These are phyloP conservation scores for Leucocoprinus birnbaumii DNA, from an alignment of 768 basidiomycete genomes.

Conservation along the genomic window DNA sequence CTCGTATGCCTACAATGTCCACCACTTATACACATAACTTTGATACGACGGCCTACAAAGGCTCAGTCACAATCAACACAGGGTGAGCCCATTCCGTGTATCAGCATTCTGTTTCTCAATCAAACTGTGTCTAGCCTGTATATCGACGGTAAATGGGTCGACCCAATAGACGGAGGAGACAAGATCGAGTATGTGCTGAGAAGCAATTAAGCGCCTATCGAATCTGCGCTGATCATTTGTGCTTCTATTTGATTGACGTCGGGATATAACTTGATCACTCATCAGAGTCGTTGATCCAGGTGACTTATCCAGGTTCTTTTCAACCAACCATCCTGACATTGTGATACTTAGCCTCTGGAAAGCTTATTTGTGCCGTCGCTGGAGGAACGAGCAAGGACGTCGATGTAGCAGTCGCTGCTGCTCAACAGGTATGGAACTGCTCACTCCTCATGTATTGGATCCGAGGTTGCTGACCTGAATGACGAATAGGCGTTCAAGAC, in stretches of 20 bases:
- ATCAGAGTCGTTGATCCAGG: slow-evolving; percentile 56
- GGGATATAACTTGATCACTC: neutral
- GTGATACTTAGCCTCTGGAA: slow-evolving; percentile 50
- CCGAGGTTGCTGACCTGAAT: neutral
- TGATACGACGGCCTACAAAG: slow-evolving; percentile 20
- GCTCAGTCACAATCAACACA: slow-evolving; percentile 19
- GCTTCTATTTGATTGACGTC: too few relatives aligned
- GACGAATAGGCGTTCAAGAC: slow-evolving; percentile 40
- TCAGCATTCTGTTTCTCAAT: too few relatives aligned
- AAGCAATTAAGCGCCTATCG: too few relatives aligned
- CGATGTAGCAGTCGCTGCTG: slow-evolving; percentile 69
- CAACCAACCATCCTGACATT: neutral
- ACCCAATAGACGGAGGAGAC: slow-evolving; percentile 45
- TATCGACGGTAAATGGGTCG: slow-evolving; percentile 67
- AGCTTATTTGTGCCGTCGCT: slow-evolving; percentile 53
- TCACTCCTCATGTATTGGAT: neutral
- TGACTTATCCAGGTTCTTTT: neutral
- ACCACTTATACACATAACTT: slow-evolving; percentile 19
- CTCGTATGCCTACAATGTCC: too few relatives aligned
- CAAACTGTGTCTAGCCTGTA: slow-evolving; percentile 45
- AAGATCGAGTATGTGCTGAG: slow-evolving; percentile 63
- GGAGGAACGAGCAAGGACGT: slow-evolving; percentile 70
- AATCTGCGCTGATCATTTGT: slow-evolving; percentile 1
- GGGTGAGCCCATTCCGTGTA: slow-evolving; percentile 19
- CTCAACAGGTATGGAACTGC: slow-evolving; percentile 43